Evolutionary conservation across 2,329 filamentous ascomycete species (phyloP).

Genomic region (Albifimbria verrucaria): DNA sequence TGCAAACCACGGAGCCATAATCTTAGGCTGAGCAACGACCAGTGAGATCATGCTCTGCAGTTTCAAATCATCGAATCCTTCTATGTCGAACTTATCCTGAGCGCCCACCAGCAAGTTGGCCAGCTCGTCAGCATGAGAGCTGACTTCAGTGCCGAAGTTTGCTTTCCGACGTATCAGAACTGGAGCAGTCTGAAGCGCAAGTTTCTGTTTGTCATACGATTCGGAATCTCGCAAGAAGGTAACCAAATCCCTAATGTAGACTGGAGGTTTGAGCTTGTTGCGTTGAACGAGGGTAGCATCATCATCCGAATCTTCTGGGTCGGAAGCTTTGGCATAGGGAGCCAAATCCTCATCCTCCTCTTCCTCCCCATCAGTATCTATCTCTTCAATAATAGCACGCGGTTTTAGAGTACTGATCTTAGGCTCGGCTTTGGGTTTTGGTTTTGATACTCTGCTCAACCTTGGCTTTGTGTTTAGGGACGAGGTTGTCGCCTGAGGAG

Average conservation of each 20-base stretch:
- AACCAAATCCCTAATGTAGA: constrained; percentile 87
- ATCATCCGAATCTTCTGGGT: constrained; percentile 87
- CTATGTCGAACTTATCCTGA: constrained; percentile 80
- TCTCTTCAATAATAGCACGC: constrained; percentile 61
- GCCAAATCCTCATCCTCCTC: constrained; percentile 66
- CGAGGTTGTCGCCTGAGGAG: too few relatives aligned
- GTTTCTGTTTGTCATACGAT: constrained; percentile 77
- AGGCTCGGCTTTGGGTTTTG: constrained; percentile 19
- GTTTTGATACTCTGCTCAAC: constrained; percentile 19
- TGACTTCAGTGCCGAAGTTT: constrained; percentile 82
- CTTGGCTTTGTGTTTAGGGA: too few relatives aligned
- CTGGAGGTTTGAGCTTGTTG: constrained; percentile 78
- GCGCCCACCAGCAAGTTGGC: constrained; percentile 73
- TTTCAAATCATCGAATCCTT: constrained; percentile 70
- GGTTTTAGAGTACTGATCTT: constrained; percentile 25
- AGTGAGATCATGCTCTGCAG: constrained; percentile 81
- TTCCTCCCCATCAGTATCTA: constrained; percentile 54
- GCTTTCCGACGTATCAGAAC: constrained; percentile 83
- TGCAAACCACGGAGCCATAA: constrained; percentile 81
- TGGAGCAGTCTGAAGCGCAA: constrained; percentile 75
- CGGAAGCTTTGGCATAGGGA: constrained; percentile 81
- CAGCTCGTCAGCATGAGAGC: constrained; percentile 78
- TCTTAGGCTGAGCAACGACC: constrained; percentile 69
- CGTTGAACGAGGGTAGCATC: constrained; percentile 84
- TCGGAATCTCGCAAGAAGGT: constrained; percentile 75